Conservation (phyloP, 2,329 filamentous ascomycete species). For the Hirsutella minnesotensis region DNA sequence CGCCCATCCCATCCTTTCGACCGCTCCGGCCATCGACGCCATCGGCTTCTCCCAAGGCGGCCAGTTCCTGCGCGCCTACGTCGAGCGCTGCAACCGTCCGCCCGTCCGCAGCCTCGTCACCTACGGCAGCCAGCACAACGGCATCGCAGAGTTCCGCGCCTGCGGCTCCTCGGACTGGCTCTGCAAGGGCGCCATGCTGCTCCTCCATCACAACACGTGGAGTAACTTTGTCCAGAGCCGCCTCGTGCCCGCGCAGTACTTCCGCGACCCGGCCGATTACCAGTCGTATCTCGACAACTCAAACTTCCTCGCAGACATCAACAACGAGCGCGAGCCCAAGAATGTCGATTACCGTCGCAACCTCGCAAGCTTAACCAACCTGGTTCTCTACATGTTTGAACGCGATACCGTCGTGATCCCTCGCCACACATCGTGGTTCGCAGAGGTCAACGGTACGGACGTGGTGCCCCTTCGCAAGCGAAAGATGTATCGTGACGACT, state of each 20-base stretch:
- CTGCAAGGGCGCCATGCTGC: slow-evolving; percentile 67
- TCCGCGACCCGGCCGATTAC: slow-evolving; percentile 53
- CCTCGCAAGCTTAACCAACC: slow-evolving; percentile 56
- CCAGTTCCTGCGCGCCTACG: slow-evolving; percentile 84
- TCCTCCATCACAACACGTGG: slow-evolving; percentile 76
- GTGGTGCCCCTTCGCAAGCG: slow-evolving; percentile 57
- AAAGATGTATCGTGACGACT: slow-evolving; percentile 76
- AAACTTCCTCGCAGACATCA: slow-evolving; percentile 89
- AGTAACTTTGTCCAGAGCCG: slow-evolving; percentile 61
- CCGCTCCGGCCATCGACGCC: slow-evolving; percentile 75
- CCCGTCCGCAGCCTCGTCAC: slow-evolving; percentile 71
- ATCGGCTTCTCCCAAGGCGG: slow-evolving; percentile 93
- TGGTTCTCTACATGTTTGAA: slow-evolving; percentile 84
- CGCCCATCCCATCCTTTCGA: slow-evolving; percentile 65
- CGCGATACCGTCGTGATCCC: slow-evolving; percentile 79
- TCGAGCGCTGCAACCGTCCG: slow-evolving; percentile 74
- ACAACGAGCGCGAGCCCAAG: slow-evolving; percentile 75
- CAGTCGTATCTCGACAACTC: slow-evolving; percentile 66
- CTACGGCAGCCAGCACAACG: slow-evolving; percentile 85
- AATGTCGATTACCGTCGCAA: slow-evolving; percentile 64
- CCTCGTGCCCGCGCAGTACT: slow-evolving; percentile 92
- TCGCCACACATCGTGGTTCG: slow-evolving; percentile 85
- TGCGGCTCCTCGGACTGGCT: slow-evolving; percentile 65
- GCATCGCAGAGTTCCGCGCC: slow-evolving; percentile 70
- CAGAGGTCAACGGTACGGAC: slow-evolving; percentile 65